Base-by-base conservation (phyloP, 2,329 filamentous ascomycete species). In the Fusarium udum region DNA sequence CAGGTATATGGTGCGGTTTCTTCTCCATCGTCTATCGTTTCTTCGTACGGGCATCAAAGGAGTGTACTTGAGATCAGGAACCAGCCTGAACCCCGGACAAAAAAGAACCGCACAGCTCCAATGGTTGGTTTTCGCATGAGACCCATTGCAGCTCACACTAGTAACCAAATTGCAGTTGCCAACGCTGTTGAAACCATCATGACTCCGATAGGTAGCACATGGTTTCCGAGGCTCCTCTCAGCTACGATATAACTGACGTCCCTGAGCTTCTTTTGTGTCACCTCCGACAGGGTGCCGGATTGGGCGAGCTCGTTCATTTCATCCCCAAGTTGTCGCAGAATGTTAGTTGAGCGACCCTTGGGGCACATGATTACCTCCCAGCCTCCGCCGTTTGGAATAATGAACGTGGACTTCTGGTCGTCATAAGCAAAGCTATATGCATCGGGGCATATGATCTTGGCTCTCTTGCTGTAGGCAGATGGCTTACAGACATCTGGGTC, bases 311-410 rank as follows among this genome's bases (percentile, higher is more conserved):
- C 80, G 31, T 82, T 81, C 74, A 90, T 79, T 78, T 90, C 84
- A 18, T 83, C 77, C 22, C 85, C 84, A 74, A 90, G 85, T 10
- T 87, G 86, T 36, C 80, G 81, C 39, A 91, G 79, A 67, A 91
- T 91, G 75, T 90, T 86, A 42, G 89, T 91, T 69, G 88, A 90
- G 57, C 89, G 81, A 15, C 89, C 89, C 18, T 78, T 79, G 4
- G 94, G 94, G 80, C 94, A 96, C 80, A 96, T 93, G 15, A 92
- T 87, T 20, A 96, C 87, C 80, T 95, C 90, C 85, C 93, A 96
- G 1, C 93, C 93, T 28, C 92, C 92, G 24, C 93, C 93, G 16
- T 81, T 85, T 6, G 90, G 89, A 40, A 91, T 84, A 75, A 90
- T 89, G 75, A 91, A 92, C 0, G 89, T 91, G 22, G 87, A 89